Evolutionary conservation across 305 asterid species (phyloP), one percentile per base, ranked within the genome.

Genomic region (Striga hermonthica): DNA sequence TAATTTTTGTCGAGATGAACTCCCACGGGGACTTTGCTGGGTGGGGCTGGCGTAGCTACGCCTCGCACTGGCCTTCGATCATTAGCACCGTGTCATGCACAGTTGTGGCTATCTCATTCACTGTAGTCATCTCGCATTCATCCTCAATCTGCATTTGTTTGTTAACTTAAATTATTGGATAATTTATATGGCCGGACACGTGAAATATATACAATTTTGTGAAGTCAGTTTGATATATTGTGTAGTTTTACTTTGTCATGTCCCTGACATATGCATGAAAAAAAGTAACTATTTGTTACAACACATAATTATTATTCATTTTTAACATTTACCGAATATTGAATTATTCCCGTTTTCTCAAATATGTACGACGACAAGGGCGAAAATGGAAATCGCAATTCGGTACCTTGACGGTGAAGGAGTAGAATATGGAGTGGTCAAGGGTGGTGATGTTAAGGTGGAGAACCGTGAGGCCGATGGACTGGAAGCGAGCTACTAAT

Each of bases 361-460:
- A 22, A 22, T 22, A 22, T 2, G 31, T 22, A 22, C 31, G 31
- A n/a, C 3, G 5, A 22, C 35, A 44, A 57, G 68, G 75, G 58
- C 11, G 65, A 67, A 68, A 31, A 22, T 6, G 71, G 22, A 47
- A 55, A 0, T 47, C 8, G 3, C 9, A 1, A 10, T 12, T 11
- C 3, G 28, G 31, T 22, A 86, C 96, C 95, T 89, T 86, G 14
- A 84, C 89, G 60, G 78, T 86, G 76, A 89, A 80, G 65, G 93
- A 69, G 85, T 82, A 89, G 11, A 89, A 86, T 9, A 79, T 82
- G 41, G 79, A 70, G 31, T 72, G 82, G 55, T 78, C 83, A 35
- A 78, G 68, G 36, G 90, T 86, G 55, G 90, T 79, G 70, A 84
- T 62, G 70, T 80, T 87, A 4, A 90, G 87, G 60, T 90, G 95